Evolutionary conservation across 305 asterid genomes (phyloP), one percentile per base, ranked within the genome.

Genomic region (Rubia tinctorum): DNA sequence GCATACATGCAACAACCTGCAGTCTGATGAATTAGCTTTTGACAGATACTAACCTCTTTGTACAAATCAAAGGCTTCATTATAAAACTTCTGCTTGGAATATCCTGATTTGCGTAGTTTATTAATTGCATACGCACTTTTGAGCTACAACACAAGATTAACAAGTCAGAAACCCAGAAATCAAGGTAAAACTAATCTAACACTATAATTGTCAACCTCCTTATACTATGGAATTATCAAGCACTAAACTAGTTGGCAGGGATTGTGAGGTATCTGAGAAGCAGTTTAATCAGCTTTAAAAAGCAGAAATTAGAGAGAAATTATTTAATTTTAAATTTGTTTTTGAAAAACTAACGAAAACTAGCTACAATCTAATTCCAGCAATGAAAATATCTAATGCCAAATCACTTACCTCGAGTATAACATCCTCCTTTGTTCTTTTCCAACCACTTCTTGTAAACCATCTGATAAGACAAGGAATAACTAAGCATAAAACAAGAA

Each of bases 371-470:
- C 66, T 66, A 44, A 74, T 45, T 42, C 75, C 75, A 66, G n/a
- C 25, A 23, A 56, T 37, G 12, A 58, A 39, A 69, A 71, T 2
- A 77, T 30, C 22, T 44, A 73, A 71, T 25, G 10, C 27, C 66
- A 47, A 75, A 72, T 73, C 66, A 43, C 68, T 72, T 81, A 95
- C 99, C 98, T 95, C 92, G 62, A 80, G 70, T 61, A 78, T 45
- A 56, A 92, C 45, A 64, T 90, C 97, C 73, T 92, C 97, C 85
- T 92, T 92, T 66, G 95, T 92, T 84, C 97, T 89, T 82, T 80
- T 88, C 98, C 94, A 90, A 69, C 99, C 99, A 56, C 78, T 42
- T 86, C 88, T 88, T 59, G 98, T 92, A 85, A 95, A 88, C 89
- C 90, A 95, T 85, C 99, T 95, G 90, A 77, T 12, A 83, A 64